Evolutionary conservation across 495 filamentous ascomycete genomes (phyloP).

Genomic region (Emericellopsis terricola): DNA sequence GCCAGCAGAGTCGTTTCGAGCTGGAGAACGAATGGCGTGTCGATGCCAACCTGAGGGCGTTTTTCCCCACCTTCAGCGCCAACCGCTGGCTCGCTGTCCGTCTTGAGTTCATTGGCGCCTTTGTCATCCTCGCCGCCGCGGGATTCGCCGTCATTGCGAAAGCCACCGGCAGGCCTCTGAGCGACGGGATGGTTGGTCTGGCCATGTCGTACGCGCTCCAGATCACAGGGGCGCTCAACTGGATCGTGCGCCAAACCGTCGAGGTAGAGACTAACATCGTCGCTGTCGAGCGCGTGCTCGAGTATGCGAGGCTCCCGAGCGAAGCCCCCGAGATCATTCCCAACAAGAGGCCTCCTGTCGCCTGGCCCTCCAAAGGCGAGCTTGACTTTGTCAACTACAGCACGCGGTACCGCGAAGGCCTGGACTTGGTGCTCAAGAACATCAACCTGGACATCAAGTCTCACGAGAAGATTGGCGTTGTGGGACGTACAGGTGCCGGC

Average conservation of each 20-base stretch:
- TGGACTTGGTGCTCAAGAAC: conserved; percentile 85
- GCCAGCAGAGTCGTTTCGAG: conserved; percentile 71
- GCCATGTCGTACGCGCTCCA: conserved; percentile 94
- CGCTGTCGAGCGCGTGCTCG: conserved; percentile 91
- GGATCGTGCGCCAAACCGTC: conserved; percentile 97
- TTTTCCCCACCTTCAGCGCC: conserved; percentile 89
- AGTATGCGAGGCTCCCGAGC: conserved; percentile 84
- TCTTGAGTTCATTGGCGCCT: conserved; percentile 87
- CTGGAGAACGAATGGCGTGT: conserved; percentile 96
- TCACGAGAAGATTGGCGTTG: conserved; percentile 94
- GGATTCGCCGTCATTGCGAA: conserved; percentile 72
- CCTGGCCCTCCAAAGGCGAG: conserved; percentile 83
- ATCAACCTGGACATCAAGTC: conserved; percentile 83
- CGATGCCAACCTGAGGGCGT: conserved; percentile 87
- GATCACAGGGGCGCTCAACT: conserved; percentile 97
- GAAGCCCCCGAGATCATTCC: conserved; percentile 92
- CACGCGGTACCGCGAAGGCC: conserved; percentile 71
- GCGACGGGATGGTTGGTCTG: conserved; percentile 72
- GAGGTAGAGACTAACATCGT: conserved; percentile 99
- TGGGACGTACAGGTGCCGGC: conserved; percentile 89
- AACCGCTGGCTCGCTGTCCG: conserved; percentile 94
- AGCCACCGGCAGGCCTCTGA: conserved; percentile 44
- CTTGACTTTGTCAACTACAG: conserved; percentile 90
- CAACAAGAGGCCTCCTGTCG: conserved; percentile 65
- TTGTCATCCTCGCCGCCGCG: conserved; percentile 82